Evolutionary conservation across 2,329 filamentous ascomycete species (phyloP).

Genomic region (Fusarium pseudonygamai): DNA sequence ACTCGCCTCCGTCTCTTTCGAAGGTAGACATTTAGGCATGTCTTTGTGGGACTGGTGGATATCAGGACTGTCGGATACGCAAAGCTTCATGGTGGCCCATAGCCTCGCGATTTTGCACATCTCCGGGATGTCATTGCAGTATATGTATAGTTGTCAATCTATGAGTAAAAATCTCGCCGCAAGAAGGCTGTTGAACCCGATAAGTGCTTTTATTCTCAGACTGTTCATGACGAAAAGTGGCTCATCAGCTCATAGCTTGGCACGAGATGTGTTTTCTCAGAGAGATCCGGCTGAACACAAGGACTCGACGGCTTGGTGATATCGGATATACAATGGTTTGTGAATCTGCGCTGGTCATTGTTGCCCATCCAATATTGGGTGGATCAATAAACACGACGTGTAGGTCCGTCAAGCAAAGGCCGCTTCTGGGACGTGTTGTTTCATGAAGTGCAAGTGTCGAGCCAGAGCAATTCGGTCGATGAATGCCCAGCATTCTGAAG

Average conservation of each 20-base stretch:
- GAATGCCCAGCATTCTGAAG: background rate
- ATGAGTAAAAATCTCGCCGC: accelerated
- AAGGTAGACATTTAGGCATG: background rate
- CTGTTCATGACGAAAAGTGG: background rate
- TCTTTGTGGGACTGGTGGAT: background rate
- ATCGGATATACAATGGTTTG: background rate
- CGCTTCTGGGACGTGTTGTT: background rate
- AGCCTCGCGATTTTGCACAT: background rate
- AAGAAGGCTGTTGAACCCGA: background rate
- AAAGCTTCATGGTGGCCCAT: background rate
- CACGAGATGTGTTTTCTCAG: background rate
- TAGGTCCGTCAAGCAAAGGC: background rate
- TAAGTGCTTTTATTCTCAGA: too few species aligned
- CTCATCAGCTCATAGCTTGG: background rate
- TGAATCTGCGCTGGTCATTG: background rate
- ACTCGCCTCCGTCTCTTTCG: background rate
- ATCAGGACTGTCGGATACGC: background rate
- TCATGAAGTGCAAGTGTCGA: background rate
- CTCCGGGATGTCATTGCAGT: background rate
- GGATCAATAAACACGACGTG: background rate
- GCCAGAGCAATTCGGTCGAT: too few species aligned
- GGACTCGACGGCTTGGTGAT: background rate
- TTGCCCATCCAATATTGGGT: background rate
- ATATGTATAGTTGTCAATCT: background rate
- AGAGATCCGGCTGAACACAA: background rate